These are phyloP conservation scores for Dalechampia spathulata DNA, from an alignment of 441 rosid genomes.

Conservation along the genomic window DNA sequence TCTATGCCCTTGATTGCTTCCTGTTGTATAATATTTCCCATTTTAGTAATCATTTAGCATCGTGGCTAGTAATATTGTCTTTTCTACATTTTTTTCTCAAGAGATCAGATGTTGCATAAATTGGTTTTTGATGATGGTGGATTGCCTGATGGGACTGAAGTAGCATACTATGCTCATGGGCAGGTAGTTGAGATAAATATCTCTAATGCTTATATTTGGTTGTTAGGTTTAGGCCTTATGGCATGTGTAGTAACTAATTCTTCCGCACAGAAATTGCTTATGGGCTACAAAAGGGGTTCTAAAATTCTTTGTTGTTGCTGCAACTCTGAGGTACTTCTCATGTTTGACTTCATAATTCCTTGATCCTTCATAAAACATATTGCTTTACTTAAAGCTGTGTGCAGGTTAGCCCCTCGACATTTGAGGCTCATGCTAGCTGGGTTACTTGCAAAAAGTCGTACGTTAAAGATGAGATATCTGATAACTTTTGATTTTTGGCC, in stretches of 20 bases:
- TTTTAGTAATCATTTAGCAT: constrained; percentile 2
- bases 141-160: constrained; percentile 79
- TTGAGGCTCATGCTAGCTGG: constrained; percentile 99
- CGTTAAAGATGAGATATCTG: constrained; percentile 22
- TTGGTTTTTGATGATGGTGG: constrained; percentile 72
- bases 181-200: constrained; percentile 40
- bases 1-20: constrained; percentile 1
- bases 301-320: constrained; percentile 92
- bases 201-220: constrained; percentile 11
- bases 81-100: constrained; percentile 22
- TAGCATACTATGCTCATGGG: constrained; percentile 73
- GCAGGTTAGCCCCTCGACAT: constrained; percentile 97
- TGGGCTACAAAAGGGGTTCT: constrained; percentile 77
- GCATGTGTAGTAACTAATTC: constrained; percentile 19
- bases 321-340: constrained; percentile 68
- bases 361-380: constrained; percentile 5
- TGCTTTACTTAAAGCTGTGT: constrained; percentile 17
- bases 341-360: constrained; percentile 11
- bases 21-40: constrained; percentile 4
- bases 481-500: neutral
- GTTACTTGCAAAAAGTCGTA: constrained; percentile 94
- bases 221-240: constrained; percentile 11
- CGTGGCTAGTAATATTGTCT: constrained; percentile 14
- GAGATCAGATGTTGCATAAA: constrained; percentile 73
- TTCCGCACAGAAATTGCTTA: constrained; percentile 74